These are phyloP conservation scores for Naganishia liquefaciens DNA, from an alignment of 1,284 basidiomycete species.

Conservation along the genomic window DNA sequence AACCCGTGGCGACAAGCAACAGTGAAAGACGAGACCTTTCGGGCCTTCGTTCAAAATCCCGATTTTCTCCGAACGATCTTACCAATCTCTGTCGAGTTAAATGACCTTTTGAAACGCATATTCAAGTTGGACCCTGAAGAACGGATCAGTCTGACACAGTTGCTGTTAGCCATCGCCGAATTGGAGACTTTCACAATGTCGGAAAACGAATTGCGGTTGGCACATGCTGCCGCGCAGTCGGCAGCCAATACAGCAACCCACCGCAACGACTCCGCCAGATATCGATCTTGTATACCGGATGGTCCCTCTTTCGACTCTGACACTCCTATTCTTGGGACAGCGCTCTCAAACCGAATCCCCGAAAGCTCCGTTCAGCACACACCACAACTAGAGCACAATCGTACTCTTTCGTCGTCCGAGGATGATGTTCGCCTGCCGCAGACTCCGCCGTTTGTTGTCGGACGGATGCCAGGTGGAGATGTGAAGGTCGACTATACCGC, in stretches of 20 bases:
- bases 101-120: conserved; percentile 62
- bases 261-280: background rate
- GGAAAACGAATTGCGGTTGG: conserved; percentile 58
- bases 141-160: conserved; percentile 63
- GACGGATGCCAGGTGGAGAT: background rate
- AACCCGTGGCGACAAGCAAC: conserved; percentile 85
- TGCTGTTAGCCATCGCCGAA: conserved; percentile 62
- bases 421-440: conserved; percentile 13
- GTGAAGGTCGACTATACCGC: background rate
- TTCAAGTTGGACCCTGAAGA: conserved; percentile 61
- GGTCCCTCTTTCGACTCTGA: too few species aligned
- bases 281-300: background rate
- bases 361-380: conserved; percentile 41
- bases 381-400: conserved; percentile 49
- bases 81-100: conserved; percentile 60
- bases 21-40: conserved; percentile 70
- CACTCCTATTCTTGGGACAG: too few species aligned
- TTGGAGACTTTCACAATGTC: conserved; percentile 70
- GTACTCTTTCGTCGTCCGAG: conserved; percentile 36
- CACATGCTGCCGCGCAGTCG: conserved; percentile 49
- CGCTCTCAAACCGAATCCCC: too few species aligned
- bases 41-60: conserved; percentile 66
- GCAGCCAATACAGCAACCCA: conserved; percentile 42
- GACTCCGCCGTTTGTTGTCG: conserved; percentile 5
- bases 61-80: conserved; percentile 70